Evolutionary conservation across 192 early-diverging fungal species (phyloP).

Genomic region (Piromyces finnis): DNA sequence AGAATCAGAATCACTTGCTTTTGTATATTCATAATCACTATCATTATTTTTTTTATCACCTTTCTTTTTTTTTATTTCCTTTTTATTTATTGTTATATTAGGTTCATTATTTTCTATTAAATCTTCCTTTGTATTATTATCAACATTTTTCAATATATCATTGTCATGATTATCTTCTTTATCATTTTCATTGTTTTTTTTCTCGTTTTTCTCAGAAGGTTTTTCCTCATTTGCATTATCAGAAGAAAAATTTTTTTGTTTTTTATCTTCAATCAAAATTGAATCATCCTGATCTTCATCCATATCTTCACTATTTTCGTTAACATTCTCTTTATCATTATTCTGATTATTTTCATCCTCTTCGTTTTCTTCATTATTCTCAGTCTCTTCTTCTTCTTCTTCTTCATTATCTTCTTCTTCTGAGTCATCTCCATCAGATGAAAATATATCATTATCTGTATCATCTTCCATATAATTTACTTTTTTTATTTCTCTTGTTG

Average conservation of each 20-base stretch:
- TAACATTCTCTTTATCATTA: neutral
- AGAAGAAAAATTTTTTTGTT: no score
- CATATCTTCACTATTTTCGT: neutral
- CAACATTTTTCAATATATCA: no score
- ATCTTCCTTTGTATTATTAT: no score
- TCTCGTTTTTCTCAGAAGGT: no score
- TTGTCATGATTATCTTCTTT: no score
- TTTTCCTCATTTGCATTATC: no score
- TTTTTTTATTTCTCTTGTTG: neutral
- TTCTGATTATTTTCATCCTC: neutral
- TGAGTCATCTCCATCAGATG: neutral
- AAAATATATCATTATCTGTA: neutral
- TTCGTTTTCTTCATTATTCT: neutral
- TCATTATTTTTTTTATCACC: neutral
- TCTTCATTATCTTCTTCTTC: neutral
- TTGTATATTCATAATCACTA: neutral
- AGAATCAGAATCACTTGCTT: neutral
- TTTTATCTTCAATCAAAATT: neutral
- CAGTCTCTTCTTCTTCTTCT: neutral
- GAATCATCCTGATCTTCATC: neutral
- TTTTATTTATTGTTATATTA: no score
- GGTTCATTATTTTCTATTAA: no score
- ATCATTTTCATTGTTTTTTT: no score
- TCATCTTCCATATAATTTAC: neutral
- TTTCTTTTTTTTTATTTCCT: no score